Percentiles rank a stretch among this genome's conserved stretches.
Evolutionary conservation across 257 asterid genomes (phyloP).

Genomic region (Solanum gracilifrons): DNA sequence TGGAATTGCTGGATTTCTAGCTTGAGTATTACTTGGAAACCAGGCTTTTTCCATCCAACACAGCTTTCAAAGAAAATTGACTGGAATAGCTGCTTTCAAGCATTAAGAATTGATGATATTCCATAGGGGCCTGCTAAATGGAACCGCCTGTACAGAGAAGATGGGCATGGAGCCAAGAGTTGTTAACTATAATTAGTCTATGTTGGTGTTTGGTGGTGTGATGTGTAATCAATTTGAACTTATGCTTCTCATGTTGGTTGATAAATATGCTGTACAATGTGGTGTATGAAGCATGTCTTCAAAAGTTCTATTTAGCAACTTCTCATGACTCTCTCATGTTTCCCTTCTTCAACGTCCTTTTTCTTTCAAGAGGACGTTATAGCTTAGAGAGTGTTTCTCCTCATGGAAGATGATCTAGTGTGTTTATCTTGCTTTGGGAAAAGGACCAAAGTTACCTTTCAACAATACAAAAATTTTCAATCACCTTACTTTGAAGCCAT

Average conservation of each 20-base stretch:
- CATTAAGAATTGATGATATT: not conserved
- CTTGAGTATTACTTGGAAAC: not conserved
- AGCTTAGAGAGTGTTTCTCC: not conserved
- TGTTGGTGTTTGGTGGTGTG: not conserved
- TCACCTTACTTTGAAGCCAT: not conserved
- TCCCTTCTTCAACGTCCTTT: not conserved
- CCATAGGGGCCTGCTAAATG: not conserved
- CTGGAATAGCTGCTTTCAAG: not conserved
- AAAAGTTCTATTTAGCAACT: not conserved
- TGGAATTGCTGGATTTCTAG: not conserved
- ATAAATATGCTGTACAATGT: not conserved
- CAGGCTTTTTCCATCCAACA: not conserved
- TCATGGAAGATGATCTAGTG: not conserved
- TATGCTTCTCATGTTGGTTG: not conserved
- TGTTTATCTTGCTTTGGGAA: not conserved
- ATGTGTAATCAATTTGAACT: not conserved
- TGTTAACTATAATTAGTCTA: not conserved
- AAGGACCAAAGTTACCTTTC: not conserved
- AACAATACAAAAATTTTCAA: not conserved
- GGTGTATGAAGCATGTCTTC: not conserved
- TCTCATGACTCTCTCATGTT: not conserved
- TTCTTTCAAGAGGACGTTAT: not conserved
- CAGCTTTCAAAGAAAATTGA: not conserved
- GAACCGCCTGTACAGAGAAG: not conserved
- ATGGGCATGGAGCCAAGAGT: not conserved